Evolutionary conservation across 352 stramenopile genomes (phyloP), one percentile per base, ranked within the genome.

Genomic region (Globisporangium parvum): DNA sequence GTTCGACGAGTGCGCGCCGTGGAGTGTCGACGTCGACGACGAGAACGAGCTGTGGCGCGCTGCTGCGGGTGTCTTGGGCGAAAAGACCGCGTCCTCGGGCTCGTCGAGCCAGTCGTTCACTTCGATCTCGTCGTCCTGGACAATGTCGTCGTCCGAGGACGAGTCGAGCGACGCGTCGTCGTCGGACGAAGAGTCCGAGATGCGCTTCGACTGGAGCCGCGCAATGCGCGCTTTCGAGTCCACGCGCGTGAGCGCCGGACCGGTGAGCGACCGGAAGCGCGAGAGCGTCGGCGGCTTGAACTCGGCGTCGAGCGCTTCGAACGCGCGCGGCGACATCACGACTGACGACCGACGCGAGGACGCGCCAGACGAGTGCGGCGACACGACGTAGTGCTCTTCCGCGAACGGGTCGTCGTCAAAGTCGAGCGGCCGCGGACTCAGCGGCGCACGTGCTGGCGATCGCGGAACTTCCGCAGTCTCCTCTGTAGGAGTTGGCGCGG

Each of bases 81-180:
- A 80, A 42, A 86, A 60, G 37, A 88, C 61, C 0, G 75, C 75
- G 53, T 87, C 75, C 24, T 88, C 71, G 0, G 75, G 73, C 35
- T 89, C 81, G 63, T 88, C 81, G 20, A 91, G 79, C 81, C 81
- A 91, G 62, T 91, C 81, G 52, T 69, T 83, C 15, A 91, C 67
- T 47, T 77, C 63, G 3, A 86, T 51, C 21, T 88, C 81, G 28
- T 87, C 79, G 1, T 84, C 75, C 18, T 54, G 55, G 2, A 71
- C 23, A 20, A 70, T 40, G 20, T 75, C 69, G 48, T 75, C 69
- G 37, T 67, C 60, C 9, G 49, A 59, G 4, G 55, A 63, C 10
- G 60, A 67, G 24, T 82, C 72, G 14, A 59, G 66, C 9, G 73
- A 63, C 8, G 63, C 48, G 18, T 55, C 78, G 37, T 73, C 64